These are phyloP conservation scores for Plasmodium cynomolgi DNA, from an alignment of 169 alveolate genomes.

Conservation along the genomic window DNA sequence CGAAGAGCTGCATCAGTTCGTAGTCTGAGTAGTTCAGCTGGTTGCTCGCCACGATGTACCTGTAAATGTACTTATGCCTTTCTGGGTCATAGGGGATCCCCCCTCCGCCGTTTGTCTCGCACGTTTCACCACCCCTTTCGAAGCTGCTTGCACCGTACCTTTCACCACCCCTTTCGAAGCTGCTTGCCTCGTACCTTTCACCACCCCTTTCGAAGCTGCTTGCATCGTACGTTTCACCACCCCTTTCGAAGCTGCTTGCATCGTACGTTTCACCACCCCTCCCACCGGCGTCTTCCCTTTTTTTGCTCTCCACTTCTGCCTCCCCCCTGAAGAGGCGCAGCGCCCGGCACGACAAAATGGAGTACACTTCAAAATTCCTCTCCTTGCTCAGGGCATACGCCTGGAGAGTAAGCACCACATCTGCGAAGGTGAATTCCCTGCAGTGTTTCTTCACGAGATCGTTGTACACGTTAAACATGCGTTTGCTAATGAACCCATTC, in stretches of 20 bases:
- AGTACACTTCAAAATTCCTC: slow-evolving; percentile 59
- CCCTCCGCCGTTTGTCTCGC: neutral
- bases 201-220: neutral
- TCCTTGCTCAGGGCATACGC: slow-evolving; percentile 70
- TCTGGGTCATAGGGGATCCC: neutral
- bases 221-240: neutral
- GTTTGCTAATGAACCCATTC: slow-evolving; percentile 60
- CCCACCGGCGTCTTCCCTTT: neutral
- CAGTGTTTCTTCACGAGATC: slow-evolving; percentile 24
- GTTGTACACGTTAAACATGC: slow-evolving; percentile 43
- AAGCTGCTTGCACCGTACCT: neutral
- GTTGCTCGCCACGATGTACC: slow-evolving; percentile 59
- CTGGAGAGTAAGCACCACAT: slow-evolving; percentile 45
- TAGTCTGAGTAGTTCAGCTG: slow-evolving; percentile 45
- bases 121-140: neutral
- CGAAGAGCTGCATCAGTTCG: slow-evolving; percentile 30
- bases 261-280: neutral
- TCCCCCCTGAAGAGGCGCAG: slow-evolving; percentile 28
- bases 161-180: neutral
- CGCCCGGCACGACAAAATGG: slow-evolving; percentile 34
- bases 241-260: neutral
- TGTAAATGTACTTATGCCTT: slow-evolving; percentile 35
- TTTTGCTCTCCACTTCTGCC: neutral
- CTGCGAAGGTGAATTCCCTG: slow-evolving; percentile 5
- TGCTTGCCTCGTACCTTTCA: neutral